Evolutionary conservation across 805 yeast genomes (phyloP).

Genomic region (Wickerhamiella dianesei): DNA sequence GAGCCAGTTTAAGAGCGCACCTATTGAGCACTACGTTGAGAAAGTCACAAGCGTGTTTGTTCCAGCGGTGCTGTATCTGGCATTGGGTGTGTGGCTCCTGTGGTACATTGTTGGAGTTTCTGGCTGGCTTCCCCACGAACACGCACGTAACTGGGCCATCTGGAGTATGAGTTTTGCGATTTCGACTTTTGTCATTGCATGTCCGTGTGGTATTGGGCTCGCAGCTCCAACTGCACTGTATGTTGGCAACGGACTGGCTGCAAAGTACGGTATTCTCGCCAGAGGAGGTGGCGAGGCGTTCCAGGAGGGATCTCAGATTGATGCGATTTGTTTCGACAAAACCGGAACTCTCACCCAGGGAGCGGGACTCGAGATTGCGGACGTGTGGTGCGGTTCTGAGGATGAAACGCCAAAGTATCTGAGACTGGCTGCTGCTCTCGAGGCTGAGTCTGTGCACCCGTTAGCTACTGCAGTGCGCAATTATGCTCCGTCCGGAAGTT

Average conservation of each 20-base stretch:
- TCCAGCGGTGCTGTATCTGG: slow-evolving; percentile 48
- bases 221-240: slow-evolving; percentile 78
- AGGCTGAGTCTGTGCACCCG: slow-evolving; percentile 55
- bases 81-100: slow-evolving; percentile 51
- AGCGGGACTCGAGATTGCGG: slow-evolving; percentile 46
- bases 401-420: slow-evolving; percentile 23
- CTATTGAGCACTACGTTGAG: slow-evolving; percentile 61
- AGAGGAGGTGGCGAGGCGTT: slow-evolving; percentile 76
- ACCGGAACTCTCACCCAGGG: slow-evolving; percentile 63
- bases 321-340: slow-evolving; percentile 60
- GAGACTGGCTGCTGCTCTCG: slow-evolving; percentile 35
- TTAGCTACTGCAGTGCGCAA: slow-evolving; percentile 44
- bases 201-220: slow-evolving; percentile 76
- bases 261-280: slow-evolving; percentile 60
- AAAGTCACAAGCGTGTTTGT: slow-evolving; percentile 57
- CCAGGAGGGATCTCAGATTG: slow-evolving; percentile 55
- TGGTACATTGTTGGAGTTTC: slow-evolving; percentile 50
- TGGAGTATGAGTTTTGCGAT: slow-evolving; percentile 71
- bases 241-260: slow-evolving; percentile 70
- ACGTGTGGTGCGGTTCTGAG: slow-evolving; percentile 23
- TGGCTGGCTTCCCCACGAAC: slow-evolving; percentile 41
- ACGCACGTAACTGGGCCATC: slow-evolving; percentile 59
- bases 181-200: slow-evolving; percentile 69
- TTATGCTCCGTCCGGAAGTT: slow-evolving; percentile 22
- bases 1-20: slow-evolving; percentile 61